phyloP scores from a whole-genome alignment of 768 basidiomycete genomes.

The Boletus reticulatus region DNA sequence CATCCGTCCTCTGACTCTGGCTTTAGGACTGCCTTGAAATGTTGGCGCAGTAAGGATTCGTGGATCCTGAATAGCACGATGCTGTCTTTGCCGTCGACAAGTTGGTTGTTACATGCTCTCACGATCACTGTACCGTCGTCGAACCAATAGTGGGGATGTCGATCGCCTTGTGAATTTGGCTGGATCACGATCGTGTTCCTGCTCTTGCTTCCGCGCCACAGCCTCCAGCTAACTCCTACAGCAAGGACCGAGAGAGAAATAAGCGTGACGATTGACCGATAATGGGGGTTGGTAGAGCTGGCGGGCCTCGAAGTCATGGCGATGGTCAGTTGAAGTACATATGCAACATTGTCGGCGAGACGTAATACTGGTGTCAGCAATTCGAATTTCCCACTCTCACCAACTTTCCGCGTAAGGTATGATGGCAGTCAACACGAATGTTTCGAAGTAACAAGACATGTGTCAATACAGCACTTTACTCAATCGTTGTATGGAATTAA shows the following conservation, averaged over 20 bases:
- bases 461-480: conserved; percentile 80
- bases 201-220: background rate
- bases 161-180: conserved; percentile 2
- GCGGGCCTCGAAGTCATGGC: background rate
- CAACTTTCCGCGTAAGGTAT: background rate
- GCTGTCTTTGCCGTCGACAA: background rate
- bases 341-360: background rate
- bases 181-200: background rate
- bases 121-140: conserved; percentile 62
- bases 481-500: conserved; percentile 84
- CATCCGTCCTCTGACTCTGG: background rate
- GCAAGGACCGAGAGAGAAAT: conserved; percentile 5
- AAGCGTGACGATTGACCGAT: conserved; percentile 7
- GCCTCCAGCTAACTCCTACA: conserved; percentile 4
- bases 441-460: background rate
- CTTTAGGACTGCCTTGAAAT: conserved; percentile 36
- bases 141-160: conserved; percentile 61
- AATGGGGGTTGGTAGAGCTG: background rate
- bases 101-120: conserved; percentile 33
- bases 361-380: background rate
- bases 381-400: conserved; percentile 3
- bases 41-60: conserved; percentile 46
- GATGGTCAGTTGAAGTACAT: background rate
- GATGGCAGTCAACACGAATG: too few species aligned
- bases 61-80: conserved; percentile 55